Evolutionary conservation across 2,329 filamentous ascomycete genomes (phyloP).

Genomic region (Sporothrix luriei): DNA sequence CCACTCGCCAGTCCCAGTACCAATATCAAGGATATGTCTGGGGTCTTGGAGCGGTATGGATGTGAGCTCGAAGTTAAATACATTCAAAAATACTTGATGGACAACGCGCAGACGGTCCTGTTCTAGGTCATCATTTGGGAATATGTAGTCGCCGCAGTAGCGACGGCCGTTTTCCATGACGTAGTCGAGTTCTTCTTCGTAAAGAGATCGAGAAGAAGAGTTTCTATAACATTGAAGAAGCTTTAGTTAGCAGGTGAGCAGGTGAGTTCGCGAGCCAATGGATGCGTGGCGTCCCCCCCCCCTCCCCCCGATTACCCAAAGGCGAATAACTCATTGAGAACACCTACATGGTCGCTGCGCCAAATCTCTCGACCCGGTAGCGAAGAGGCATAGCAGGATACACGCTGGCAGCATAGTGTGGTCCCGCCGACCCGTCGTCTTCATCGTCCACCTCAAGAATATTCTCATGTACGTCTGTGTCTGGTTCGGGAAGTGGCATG

Average conservation of each 20-base stretch:
- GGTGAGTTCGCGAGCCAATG: background rate
- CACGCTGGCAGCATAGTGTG: conserved; percentile 49
- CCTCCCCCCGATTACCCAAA: background rate
- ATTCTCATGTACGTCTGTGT: conserved; percentile 9
- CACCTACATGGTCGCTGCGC: conserved; percentile 49
- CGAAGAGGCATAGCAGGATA: conserved; percentile 46
- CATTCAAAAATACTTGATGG: conserved; percentile 43
- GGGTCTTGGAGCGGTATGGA: conserved; percentile 45
- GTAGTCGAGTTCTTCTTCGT: conserved; percentile 49
- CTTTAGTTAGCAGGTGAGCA: background rate
- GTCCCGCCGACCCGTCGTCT: conserved; percentile 42
- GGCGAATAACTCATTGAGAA: background rate
- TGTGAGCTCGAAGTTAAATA: conserved; percentile 43
- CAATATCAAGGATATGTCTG: conserved; percentile 58
- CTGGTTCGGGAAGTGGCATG: conserved; percentile 21
- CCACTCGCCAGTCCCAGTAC: conserved; percentile 60
- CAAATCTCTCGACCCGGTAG: conserved; percentile 45
- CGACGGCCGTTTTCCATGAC: conserved; percentile 60
- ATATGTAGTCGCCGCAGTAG: conserved; percentile 62
- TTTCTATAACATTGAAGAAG: conserved; percentile 36
- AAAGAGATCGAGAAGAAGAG: conserved; percentile 42
- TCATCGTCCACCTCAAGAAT: conserved; percentile 38
- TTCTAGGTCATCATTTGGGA: conserved; percentile 63
- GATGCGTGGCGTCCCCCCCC: background rate
- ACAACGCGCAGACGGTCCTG: conserved; percentile 44